Base-by-base conservation (phyloP, 176 grass and related monocot genomes). In the Oryza rufipogon region DNA sequence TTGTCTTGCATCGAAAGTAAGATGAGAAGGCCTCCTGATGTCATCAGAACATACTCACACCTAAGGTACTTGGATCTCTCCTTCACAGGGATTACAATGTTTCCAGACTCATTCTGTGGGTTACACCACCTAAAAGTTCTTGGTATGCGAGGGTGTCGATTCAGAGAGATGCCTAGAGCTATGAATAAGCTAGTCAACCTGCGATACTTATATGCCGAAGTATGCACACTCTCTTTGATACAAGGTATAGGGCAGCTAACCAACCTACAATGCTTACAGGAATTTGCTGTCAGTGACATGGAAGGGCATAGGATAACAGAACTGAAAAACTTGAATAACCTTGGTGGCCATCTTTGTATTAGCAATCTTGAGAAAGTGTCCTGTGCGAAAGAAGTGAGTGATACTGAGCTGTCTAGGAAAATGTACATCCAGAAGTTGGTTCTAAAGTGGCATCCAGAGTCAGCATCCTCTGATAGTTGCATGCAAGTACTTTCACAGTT, bases 101-200 rank as follows among this genome's bases (percentile, higher is more conserved):
- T 89, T 38, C 81, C 82, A 49, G 44, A 89, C 10, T 47, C 39
- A 78, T 64, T 89, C 20, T 83, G 72, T 33, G 10, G 66, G 10
- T 63, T 90, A 33, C 60, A 39, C 7, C 85, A 75, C 76, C 80
- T 91, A 11, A 74, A 80, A 69, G 85, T 91, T 64, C 60, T 91
- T 7, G 68, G 86, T 32, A 36, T 89, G 26, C 74, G 74, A 45
- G 74, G 54, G 1, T 89, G 82, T 26, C n/a, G 11, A 3, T 75
- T 89, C 78, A 46, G 61, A 66, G 19, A 70, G 45, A 63, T 89
- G 46, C 87, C 87, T 60, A 68, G 64, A 80, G 56, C 14, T 34
- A 75, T 89, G 58, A 89, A 85, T 45, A 13, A 85, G 65, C 69
- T 85, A 65, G 22, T 58, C 26, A 89, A 80, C 42, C 77, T 89